These are phyloP conservation scores for Cucurbita maxima DNA, from an alignment of 306 rosid species.

Conservation along the genomic window DNA sequence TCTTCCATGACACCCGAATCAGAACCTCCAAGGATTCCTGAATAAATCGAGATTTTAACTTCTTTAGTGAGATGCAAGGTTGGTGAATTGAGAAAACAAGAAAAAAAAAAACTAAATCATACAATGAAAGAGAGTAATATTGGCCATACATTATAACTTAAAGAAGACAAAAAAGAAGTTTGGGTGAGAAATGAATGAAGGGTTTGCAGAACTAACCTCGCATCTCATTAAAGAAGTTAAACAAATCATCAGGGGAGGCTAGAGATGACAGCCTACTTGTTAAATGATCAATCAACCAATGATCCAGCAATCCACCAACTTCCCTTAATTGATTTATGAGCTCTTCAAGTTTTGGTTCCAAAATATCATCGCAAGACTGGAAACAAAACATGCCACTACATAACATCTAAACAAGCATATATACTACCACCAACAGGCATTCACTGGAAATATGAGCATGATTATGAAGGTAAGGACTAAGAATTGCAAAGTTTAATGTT, in stretches of 20 bases:
- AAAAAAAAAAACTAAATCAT: not conserved
- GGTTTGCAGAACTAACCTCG: conserved; percentile 41
- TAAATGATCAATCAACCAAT: conserved; percentile 50
- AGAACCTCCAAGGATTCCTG: conserved; percentile 69
- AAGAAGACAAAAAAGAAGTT: not conserved
- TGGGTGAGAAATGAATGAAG: not conserved
- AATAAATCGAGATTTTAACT: not conserved
- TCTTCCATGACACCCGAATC: conserved; percentile 65
- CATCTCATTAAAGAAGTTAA: conserved; percentile 66
- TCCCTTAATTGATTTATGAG: conserved; percentile 55
- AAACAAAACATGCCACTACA: not conserved
- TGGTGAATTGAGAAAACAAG: not conserved
- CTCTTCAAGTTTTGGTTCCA: conserved; percentile 84
- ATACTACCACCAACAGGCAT: not conserved
- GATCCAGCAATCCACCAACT: conserved; percentile 34
- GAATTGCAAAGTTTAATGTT: not conserved
- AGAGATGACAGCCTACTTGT: conserved; percentile 51
- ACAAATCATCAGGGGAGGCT: conserved; percentile 75
- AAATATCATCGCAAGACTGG: conserved; percentile 71
- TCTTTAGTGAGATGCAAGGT: not conserved
- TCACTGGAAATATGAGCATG: not conserved
- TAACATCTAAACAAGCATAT: not conserved
- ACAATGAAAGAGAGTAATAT: not conserved
- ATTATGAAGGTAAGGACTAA: not conserved
- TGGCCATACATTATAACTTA: not conserved